Base-by-base conservation (phyloP, 257 asterid species). In the Petunia axillaris region DNA sequence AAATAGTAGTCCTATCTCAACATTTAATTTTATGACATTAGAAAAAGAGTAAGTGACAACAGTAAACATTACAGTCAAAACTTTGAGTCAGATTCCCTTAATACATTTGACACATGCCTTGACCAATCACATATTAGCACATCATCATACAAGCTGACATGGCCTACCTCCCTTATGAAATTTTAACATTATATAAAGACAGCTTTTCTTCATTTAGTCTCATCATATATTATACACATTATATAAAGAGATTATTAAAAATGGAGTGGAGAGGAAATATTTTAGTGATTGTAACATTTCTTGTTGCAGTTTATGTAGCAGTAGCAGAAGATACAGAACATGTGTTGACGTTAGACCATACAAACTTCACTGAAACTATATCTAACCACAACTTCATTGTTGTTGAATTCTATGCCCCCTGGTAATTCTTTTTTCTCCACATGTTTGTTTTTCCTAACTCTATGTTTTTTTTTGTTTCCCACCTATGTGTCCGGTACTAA, bases 401-500 rank as follows among this genome's bases (percentile, higher is more conserved):
- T 78, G 95, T 88, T n/a, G 94, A 92, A 66, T 92, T 92, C 88
- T 92, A 92, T 81, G 95, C 97, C 66, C 95, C 95, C 36, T 92
- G 97, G 97, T 92, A 89, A 43, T 53, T 15, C 1, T 43, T 13
- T 6, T 43, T 62, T 16, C 15, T 37, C 4, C 2, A 35, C 55
- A 5, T 79, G 2, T 62, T 36, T n/a, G 11, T 62, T 50, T 77
- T 37, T 53, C n/a, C 39, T 57, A 77, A 10, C 2, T 11, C 14
- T 14, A 40, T 4, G 40, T 44, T 4, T 14, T 73, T 71, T 48
- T 8, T 52, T 53, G n/a, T n/a, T n/a, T 46, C 48, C 75, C 74
- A 54, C 64, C 25, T 43, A 36, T 25, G 10, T 62, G 5, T 76
- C 78, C 74, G 46, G 65, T 81, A n/a, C 41, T 64, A 16, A 48